These are phyloP conservation scores for Termitomyces sp. DNA, from an alignment of 768 basidiomycete genomes.

Conservation along the genomic window DNA sequence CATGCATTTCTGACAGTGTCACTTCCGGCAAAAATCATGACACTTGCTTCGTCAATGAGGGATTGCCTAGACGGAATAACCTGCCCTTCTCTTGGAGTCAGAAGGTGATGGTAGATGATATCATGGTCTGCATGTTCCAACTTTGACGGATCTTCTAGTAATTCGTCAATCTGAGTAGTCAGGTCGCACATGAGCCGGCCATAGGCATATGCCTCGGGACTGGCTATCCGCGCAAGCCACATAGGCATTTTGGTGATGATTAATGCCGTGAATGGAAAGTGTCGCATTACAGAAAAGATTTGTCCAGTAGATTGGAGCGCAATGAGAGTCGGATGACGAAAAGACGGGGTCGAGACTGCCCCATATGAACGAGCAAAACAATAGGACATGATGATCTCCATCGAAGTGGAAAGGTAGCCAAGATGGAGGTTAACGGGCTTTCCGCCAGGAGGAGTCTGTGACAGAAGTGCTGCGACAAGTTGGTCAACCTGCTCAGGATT, in stretches of 20 bases:
- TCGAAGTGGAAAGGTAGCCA: constrained; percentile 15
- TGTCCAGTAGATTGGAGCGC: constrained; percentile 31
- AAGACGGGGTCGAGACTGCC: constrained; percentile 18
- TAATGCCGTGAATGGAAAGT: constrained; percentile 27
- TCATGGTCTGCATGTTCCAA: constrained; percentile 27
- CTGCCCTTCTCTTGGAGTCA: constrained; percentile 8
- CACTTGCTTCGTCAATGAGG: constrained; percentile 32
- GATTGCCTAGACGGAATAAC: constrained; percentile 26
- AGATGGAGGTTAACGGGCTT: constrained; percentile 14
- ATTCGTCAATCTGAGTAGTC: constrained; percentile 29
- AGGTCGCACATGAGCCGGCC: constrained; percentile 28
- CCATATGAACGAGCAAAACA: constrained; percentile 14
- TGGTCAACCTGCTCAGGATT: neutral
- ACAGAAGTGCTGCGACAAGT: neutral
- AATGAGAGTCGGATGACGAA: constrained; percentile 27
- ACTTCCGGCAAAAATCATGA: constrained; percentile 35
- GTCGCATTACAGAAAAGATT: constrained; percentile 33
- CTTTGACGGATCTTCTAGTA: constrained; percentile 26
- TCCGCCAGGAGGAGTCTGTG: neutral
- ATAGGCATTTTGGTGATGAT: constrained; percentile 27
- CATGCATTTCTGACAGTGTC: constrained; percentile 39
- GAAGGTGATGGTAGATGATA: constrained; percentile 31
- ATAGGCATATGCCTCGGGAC: constrained; percentile 29
- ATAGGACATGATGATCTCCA: constrained; percentile 15
- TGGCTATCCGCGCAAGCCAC: constrained; percentile 26